Evolutionary conservation across 164 flowering plant genomes (phyloP).

Genomic region (Echeveria elegans): DNA sequence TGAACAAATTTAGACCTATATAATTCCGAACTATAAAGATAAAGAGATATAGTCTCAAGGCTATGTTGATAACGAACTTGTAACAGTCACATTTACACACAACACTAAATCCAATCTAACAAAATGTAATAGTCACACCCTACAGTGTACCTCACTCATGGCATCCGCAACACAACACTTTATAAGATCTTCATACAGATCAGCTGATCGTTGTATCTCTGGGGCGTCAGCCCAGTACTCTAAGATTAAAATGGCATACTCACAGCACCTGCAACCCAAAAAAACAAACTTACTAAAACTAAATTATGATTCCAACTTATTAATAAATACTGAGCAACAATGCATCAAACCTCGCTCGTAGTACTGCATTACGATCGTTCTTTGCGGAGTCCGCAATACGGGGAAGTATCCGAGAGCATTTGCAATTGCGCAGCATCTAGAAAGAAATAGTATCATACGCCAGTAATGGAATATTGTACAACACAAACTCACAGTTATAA

Average conservation of each 20-base stretch:
- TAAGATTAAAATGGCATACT: constrained; percentile 84
- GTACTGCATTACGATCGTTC: constrained; percentile 81
- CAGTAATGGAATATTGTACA: constrained; percentile 7
- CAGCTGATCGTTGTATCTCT: constrained; percentile 94
- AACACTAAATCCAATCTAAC: neutral
- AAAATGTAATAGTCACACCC: neutral
- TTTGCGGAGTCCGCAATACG: constrained; percentile 89
- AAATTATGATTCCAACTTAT: neutral
- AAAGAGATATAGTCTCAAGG: too few relatives aligned
- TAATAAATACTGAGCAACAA: too few relatives aligned
- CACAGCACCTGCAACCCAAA: constrained; percentile 72
- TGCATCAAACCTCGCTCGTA: constrained; percentile 76
- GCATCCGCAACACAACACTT: constrained; percentile 94
- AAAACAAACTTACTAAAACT: neutral
- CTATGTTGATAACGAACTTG: too few relatives aligned
- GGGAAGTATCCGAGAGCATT: constrained; percentile 86
- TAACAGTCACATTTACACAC: too few relatives aligned
- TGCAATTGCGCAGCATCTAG: constrained; percentile 97
- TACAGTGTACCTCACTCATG: constrained; percentile 80
- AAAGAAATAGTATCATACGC: neutral
- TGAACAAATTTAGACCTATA: neutral
- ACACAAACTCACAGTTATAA: neutral
- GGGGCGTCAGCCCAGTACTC: constrained; percentile 99
- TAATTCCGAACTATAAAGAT: neutral
- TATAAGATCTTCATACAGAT: constrained; percentile 89